Evolutionary conservation across 371 early-diverging fungal genomes (phyloP).

Genomic region (Circinella umbellata): DNA sequence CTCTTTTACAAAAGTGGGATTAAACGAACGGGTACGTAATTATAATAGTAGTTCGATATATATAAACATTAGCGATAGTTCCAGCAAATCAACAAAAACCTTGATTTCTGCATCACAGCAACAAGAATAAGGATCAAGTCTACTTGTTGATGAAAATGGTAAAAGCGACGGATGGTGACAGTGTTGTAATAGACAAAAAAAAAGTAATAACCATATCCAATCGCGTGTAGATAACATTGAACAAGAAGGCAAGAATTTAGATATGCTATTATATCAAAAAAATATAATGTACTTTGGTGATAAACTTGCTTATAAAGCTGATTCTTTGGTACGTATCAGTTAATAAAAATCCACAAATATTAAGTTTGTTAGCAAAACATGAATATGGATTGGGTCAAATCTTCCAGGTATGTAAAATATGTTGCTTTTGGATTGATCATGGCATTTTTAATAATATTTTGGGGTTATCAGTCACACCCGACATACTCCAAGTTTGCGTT

Average conservation of each 20-base stretch:
- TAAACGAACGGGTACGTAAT: no score
- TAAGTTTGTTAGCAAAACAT: conserved; percentile 46
- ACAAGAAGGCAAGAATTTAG: background rate
- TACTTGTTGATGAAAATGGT: background rate
- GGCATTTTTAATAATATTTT: background rate
- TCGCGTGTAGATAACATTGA: background rate
- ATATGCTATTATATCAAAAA: conserved; percentile 39
- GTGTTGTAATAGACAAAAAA: background rate
- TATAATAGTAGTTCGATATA: no score
- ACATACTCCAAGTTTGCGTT: conserved; percentile 41
- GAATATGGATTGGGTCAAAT: conserved; percentile 56
- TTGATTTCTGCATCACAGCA: no score
- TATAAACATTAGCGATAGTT: no score
- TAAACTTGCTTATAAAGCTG: conserved; percentile 44
- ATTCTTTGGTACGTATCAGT: conserved; percentile 48
- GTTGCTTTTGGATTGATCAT: background rate
- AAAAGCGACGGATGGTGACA: background rate
- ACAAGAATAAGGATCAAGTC: no score
- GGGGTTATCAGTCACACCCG: conserved; percentile 30
- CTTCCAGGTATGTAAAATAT: conserved; percentile 32
- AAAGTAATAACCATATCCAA: background rate
- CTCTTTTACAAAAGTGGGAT: no score
- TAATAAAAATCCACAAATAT: conserved; percentile 32
- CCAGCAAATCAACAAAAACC: no score
- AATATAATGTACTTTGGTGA: conserved; percentile 47